A percentile compares a stretch with the other conserved stretches of the same genome.
Evolutionary conservation across 2,329 filamentous ascomycete species (phyloP).

Genomic region (Epichloe bromicola): DNA sequence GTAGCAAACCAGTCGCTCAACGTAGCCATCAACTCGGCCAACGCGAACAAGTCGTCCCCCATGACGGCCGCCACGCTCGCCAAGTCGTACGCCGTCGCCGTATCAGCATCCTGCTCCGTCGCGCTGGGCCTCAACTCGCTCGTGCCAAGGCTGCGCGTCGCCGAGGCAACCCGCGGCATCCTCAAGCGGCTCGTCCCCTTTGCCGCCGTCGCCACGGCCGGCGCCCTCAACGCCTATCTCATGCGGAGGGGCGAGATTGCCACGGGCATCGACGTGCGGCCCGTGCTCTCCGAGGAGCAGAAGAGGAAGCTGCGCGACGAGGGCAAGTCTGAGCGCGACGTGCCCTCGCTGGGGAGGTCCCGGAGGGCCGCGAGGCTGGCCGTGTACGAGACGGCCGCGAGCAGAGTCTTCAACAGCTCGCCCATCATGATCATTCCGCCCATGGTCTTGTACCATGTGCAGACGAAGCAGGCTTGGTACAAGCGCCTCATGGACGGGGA

Average conservation of each 20-base stretch:
- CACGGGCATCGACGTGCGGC: slow-evolving; percentile 84
- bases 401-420: slow-evolving; percentile 82
- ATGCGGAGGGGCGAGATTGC: slow-evolving; percentile 97
- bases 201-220: slow-evolving; percentile 83
- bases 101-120: slow-evolving; percentile 85
- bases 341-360: slow-evolving; percentile 69
- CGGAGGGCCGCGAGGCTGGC: slow-evolving; percentile 79
- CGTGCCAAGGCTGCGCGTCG: slow-evolving; percentile 73
- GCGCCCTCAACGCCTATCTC: slow-evolving; percentile 87
- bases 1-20: slow-evolving; percentile 95
- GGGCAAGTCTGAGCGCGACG: slow-evolving; percentile 50
- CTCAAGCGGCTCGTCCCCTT: slow-evolving; percentile 88
- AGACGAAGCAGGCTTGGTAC: slow-evolving; percentile 36
- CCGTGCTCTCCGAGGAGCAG: slow-evolving; percentile 59
- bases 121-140: slow-evolving; percentile 83
- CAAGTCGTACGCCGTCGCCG: slow-evolving; percentile 84
- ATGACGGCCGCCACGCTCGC: slow-evolving; percentile 68
- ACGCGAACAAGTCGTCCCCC: slow-evolving; percentile 94
- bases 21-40: slow-evolving; percentile 93
- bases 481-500: slow-evolving; percentile 41
- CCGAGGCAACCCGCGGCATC: slow-evolving; percentile 61
- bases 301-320: slow-evolving; percentile 42
- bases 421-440: slow-evolving; percentile 97
- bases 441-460: slow-evolving; percentile 69
- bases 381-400: slow-evolving; percentile 84